Base-by-base conservation (phyloP, 306 rosid species). In the Begonia loranthoides region DNA sequence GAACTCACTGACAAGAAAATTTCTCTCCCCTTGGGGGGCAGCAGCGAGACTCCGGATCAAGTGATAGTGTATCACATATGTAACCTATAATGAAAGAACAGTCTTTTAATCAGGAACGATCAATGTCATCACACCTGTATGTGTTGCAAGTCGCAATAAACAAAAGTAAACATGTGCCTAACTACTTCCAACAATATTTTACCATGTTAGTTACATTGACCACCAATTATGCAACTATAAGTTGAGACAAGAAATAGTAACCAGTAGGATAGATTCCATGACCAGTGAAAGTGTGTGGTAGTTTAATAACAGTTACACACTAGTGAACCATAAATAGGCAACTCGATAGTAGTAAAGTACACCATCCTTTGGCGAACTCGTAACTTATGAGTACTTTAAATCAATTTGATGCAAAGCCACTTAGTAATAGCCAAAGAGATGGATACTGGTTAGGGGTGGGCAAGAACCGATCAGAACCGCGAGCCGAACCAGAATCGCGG, bases 1-100 rank as follows among this genome's bases (percentile, higher is more conserved):
- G 51, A 67, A 89, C 97, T 89, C 90, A 89, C 94, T 85, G 81
- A 76, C 97, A 89, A 89, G 95, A 71, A 72, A 82, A 82, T 76
- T 74, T 79, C 52, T 76, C 79, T 65, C 87, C 87, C 12, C 54
- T 60, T 58, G 60, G 70, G 38, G 77, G 84, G 62, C 97, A 89
- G 68, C 97, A 89, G 2, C 82, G 78, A 62, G 97, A 79, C 33
- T 43, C 49, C 14, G 92, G 66, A 66, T 79, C 68, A 40, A 85
- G 58, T 1, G 87, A 71, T 46, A 72, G 36, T 33, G 83, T 74
- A 54, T 73, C 73, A 58, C 97, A 89, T 53, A 85, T 87, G 56
- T 64, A 65, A 59, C 97, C 97, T 89, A 61, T 64, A 70, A 67
- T 44, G 66, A 53, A 62, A 54, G 50, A 34, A 57, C 6, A 12